phyloP scores from a whole-genome alignment of 2,329 filamentous ascomycete genomes.

The Lecanosticta acicola region DNA sequence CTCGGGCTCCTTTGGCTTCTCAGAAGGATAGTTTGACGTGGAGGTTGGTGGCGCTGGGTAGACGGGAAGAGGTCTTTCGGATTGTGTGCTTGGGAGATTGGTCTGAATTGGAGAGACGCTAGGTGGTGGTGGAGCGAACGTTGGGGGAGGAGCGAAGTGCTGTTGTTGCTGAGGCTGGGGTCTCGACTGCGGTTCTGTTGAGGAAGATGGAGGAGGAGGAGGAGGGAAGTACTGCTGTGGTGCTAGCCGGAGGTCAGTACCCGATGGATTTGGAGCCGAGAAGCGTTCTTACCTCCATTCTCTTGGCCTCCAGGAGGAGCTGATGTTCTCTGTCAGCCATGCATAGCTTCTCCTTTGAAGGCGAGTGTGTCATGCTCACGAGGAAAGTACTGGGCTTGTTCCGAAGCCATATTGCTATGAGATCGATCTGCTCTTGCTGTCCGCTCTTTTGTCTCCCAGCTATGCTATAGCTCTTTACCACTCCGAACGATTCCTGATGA shows the following conservation, averaged over 20 bases:
- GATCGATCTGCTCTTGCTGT: background rate
- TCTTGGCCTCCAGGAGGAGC: conserved; percentile 6
- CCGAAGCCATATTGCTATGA: conserved; percentile 15
- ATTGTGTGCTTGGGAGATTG: conserved; percentile 7
- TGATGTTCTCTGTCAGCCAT: background rate
- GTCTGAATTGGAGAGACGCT: conserved; percentile 24
- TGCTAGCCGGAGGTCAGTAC: background rate
- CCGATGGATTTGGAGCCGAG: background rate
- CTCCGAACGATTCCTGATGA: too few species aligned
- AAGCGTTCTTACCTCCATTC: conserved; percentile 1
- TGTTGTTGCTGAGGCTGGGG: conserved; percentile 26
- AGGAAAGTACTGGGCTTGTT: conserved; percentile 29
- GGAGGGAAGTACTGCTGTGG: conserved; percentile 5
- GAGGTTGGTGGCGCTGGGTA: conserved; percentile 34
- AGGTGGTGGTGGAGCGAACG: conserved; percentile 17
- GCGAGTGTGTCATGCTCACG: conserved; percentile 26
- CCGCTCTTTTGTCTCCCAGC: background rate
- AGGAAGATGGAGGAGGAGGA: conserved; percentile 6
- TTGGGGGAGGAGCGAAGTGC: conserved; percentile 28
- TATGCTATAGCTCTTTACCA: background rate
- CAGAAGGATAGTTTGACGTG: conserved; percentile 23
- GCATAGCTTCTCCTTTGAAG: background rate
- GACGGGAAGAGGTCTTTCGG: conserved; percentile 31
- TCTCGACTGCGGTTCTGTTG: conserved; percentile 21
- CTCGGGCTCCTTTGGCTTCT: conserved; percentile 27